Conservation (phyloP, 2,329 filamentous ascomycete genomes). For the Macrophomina tecta region DNA sequence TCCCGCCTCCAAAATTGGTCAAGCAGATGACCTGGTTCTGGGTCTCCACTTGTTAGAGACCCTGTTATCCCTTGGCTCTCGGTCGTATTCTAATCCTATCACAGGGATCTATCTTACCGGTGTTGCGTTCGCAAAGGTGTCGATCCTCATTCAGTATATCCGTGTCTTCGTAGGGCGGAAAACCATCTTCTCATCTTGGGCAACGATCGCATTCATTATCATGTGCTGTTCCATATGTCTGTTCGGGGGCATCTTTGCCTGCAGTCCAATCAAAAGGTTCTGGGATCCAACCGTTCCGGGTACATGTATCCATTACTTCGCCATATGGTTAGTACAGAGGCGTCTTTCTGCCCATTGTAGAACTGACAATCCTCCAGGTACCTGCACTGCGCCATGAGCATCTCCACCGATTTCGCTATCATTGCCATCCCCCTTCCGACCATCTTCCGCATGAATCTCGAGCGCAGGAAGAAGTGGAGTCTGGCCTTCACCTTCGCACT, state of each 20-base stretch:
- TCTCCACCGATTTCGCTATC: slow-evolving; percentile 12
- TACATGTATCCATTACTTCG: slow-evolving; percentile 15
- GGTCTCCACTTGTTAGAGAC: slow-evolving; percentile 10
- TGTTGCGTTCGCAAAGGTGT: slow-evolving; percentile 18
- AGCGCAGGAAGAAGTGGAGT: slow-evolving; percentile 36
- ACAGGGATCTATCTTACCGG: slow-evolving; percentile 18
- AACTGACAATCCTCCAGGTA: slow-evolving; percentile 4
- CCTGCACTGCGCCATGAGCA: slow-evolving; percentile 4
- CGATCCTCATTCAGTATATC: slow-evolving; percentile 23
- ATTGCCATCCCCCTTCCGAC: slow-evolving; percentile 23
- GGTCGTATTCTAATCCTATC: background rate
- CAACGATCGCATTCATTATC: slow-evolving; percentile 12
- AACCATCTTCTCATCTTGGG: slow-evolving; percentile 12
- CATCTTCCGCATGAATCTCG: slow-evolving; percentile 34
- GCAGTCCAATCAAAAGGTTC: slow-evolving; percentile 15
- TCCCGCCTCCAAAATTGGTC: background rate
- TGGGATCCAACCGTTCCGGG: slow-evolving; percentile 15
- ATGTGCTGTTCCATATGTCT: slow-evolving; percentile 24
- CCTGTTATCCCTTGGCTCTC: background rate
- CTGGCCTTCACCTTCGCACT: slow-evolving; percentile 40
- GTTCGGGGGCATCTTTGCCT: slow-evolving; percentile 23
- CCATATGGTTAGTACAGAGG: slow-evolving; percentile 3
- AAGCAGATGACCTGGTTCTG: slow-evolving; percentile 21
- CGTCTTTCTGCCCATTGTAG: background rate
- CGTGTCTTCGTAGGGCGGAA: slow-evolving; percentile 15